Conservation (phyloP, 805 yeast genomes). For the Ogataea trehalophila region DNA sequence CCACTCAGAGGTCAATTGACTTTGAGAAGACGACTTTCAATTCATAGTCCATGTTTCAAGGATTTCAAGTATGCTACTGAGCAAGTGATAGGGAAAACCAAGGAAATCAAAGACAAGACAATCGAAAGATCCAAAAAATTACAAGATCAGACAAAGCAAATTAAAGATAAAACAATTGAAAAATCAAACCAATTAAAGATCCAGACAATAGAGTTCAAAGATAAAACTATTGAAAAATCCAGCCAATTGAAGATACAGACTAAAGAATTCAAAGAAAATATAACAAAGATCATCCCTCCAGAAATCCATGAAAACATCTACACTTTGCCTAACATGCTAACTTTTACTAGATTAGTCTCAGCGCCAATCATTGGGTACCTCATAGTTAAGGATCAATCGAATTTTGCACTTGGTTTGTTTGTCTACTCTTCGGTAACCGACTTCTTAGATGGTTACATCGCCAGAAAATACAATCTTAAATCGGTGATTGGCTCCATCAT, state of each 20-base stretch:
- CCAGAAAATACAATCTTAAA: constrained; percentile 70
- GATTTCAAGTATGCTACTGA: neutral
- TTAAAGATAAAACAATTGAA: constrained; percentile 16
- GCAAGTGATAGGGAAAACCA: constrained; percentile 5
- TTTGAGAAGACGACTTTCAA: too few species aligned
- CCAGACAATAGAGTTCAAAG: constrained; percentile 13
- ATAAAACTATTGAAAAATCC: constrained; percentile 4
- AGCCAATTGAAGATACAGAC: constrained; percentile 7
- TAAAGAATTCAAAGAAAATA: constrained; percentile 21
- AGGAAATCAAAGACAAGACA: constrained; percentile 12
- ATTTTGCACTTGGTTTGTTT: constrained; percentile 67
- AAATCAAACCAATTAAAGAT: neutral
- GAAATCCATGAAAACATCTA: constrained; percentile 55
- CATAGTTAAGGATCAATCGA: constrained; percentile 58
- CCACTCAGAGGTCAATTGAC: neutral
- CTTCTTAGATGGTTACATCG: constrained; percentile 86
- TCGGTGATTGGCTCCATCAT: constrained; percentile 85
- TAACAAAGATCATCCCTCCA: constrained; percentile 28
- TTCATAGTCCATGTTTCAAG: neutral
- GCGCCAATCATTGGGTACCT: constrained; percentile 85
- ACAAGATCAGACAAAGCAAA: constrained; percentile 10
- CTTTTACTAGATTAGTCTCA: constrained; percentile 71
- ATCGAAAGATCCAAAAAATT: constrained; percentile 1
- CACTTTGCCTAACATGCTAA: constrained; percentile 83
- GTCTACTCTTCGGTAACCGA: constrained; percentile 87